Evolutionary conservation across 2,329 filamentous ascomycete species (phyloP).

Genomic region (Magnaporthiopsis rhizophila): DNA sequence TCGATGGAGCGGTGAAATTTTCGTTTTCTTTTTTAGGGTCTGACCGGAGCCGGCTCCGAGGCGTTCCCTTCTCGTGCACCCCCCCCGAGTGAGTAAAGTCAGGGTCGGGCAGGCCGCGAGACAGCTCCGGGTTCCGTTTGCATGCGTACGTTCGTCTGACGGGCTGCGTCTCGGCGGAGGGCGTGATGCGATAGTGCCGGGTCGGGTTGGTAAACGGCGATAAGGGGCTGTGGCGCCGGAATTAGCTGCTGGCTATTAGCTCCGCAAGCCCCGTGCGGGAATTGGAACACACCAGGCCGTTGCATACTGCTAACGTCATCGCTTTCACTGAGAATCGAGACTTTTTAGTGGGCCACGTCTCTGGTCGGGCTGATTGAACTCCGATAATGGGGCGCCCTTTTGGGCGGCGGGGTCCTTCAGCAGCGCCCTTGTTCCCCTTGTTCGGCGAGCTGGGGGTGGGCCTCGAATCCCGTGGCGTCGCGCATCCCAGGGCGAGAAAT

Average conservation of each 20-base stretch:
- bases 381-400: not conserved
- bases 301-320: not conserved
- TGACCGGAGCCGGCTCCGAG: not conserved
- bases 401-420: not conserved
- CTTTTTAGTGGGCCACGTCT: not conserved
- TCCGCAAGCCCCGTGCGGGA: not conserved
- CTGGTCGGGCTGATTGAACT: not conserved
- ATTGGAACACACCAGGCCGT: too few relatives aligned
- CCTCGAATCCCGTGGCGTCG: not conserved
- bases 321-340: not conserved
- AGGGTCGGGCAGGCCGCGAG: not conserved
- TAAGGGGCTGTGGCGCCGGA: not conserved
- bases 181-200: not conserved
- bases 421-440: not conserved
- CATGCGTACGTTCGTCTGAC: not conserved
- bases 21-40: not conserved
- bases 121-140: not conserved
- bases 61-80: not conserved
- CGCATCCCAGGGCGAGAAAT: not conserved
- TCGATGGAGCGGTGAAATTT: not conserved
- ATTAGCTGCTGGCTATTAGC: not conserved
- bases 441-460: not conserved
- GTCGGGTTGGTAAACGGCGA: not conserved
- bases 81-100: not conserved
- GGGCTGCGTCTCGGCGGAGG: not conserved